phyloP scores from a whole-genome alignment of 129 eudicot species.

The Centrapalus pauciflorus region DNA sequence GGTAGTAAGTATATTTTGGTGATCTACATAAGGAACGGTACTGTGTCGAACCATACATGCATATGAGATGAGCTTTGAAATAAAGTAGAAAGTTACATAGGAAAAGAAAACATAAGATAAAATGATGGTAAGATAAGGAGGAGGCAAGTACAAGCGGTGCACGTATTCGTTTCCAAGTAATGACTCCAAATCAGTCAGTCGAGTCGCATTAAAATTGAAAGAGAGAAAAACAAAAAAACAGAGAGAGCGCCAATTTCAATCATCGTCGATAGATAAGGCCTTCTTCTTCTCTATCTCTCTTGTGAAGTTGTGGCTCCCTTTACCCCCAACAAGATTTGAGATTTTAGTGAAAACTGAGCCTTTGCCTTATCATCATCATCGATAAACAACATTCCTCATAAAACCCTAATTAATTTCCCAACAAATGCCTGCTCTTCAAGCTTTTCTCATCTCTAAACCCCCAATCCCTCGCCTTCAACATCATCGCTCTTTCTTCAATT shows the following conservation, averaged over 20 bases:
- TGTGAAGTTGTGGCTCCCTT: constrained; percentile 15
- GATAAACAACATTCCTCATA: not conserved
- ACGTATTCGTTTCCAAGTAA: constrained; percentile 18
- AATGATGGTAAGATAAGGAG: not conserved
- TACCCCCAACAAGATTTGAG: not conserved
- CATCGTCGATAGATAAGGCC: constrained; percentile 47
- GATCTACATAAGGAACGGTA: too few relatives aligned
- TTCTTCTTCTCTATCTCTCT: not conserved
- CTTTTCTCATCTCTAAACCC: constrained; percentile 48
- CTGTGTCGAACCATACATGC: too few relatives aligned
- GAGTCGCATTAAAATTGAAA: not conserved
- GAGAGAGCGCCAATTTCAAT: constrained; percentile 47
- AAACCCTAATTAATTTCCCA: constrained; percentile 36
- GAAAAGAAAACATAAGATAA: not conserved
- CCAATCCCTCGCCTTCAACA: constrained; percentile 15
- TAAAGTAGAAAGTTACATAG: too few relatives aligned
- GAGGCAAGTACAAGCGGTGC: not conserved
- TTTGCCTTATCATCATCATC: not conserved
- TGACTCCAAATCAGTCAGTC: not conserved
- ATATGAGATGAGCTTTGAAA: too few relatives aligned
- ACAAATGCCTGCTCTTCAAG: constrained; percentile 59
- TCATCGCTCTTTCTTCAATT: not conserved
- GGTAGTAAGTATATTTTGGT: too few relatives aligned
- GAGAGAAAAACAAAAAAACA: not conserved
- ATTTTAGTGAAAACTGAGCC: not conserved